A percentile compares a stretch with the other conserved stretches of the same genome.
Evolutionary conservation across 177 flowering plant species (phyloP).

Genomic region (Vitis hybrid): DNA sequence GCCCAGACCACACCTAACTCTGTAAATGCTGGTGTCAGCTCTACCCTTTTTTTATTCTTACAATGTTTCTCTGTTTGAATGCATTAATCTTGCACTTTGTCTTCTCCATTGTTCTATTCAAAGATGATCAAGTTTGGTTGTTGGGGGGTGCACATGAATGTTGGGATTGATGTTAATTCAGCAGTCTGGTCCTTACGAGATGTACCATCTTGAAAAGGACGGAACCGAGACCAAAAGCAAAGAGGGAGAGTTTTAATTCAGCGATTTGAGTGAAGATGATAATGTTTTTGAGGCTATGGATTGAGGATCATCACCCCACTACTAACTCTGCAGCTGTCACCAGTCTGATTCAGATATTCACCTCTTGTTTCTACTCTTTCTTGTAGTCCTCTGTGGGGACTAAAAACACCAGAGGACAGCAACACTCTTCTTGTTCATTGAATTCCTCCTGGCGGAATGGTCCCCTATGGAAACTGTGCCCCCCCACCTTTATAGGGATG

Average conservation of each 20-base stretch:
- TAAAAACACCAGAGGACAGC: not conserved
- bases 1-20: too few species aligned
- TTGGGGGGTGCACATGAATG: too few species aligned
- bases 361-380: not conserved
- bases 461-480: too few species aligned
- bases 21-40: slow-evolving; percentile 1
- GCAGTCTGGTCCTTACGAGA: too few species aligned
- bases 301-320: not conserved
- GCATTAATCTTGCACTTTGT: not conserved
- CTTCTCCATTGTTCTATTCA: not conserved
- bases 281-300: slow-evolving; percentile 19
- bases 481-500: too few species aligned
- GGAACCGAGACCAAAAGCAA: not conserved
- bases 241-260: not conserved
- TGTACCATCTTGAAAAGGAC: too few species aligned
- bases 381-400: slow-evolving; percentile 6
- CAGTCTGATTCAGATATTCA: not conserved
- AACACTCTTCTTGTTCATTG: not conserved
- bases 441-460: not conserved
- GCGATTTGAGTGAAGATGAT: slow-evolving; percentile 9
- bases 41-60: not conserved
- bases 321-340: not conserved
- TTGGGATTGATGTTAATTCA: too few species aligned
- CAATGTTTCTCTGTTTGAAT: not conserved
- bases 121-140: too few species aligned